Evolutionary conservation across 1,284 basidiomycete genomes (phyloP).

Genomic region (Papiliotrema terrestris): DNA sequence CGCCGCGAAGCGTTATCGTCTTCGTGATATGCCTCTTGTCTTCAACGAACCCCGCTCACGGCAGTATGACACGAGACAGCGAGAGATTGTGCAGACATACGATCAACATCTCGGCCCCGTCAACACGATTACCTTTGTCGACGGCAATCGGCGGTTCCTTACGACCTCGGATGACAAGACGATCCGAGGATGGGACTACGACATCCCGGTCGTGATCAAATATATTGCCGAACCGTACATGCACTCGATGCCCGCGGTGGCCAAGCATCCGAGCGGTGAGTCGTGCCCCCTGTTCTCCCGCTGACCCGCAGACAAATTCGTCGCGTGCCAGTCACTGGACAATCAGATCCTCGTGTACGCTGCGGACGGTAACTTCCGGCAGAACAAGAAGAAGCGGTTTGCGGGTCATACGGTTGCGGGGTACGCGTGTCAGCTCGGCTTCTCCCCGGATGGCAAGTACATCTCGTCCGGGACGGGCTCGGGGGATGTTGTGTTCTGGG

Average conservation of each 20-base stretch:
- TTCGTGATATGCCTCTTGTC: too few species aligned
- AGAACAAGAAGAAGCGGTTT: constrained; percentile 97
- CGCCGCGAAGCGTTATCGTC: too few species aligned
- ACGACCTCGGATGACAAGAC: constrained; percentile 99
- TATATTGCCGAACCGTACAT: constrained; percentile 99
- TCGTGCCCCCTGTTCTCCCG: constrained; percentile 20
- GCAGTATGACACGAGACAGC: constrained; percentile 89
- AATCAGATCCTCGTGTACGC: constrained; percentile 97
- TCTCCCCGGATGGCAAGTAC: constrained; percentile 94
- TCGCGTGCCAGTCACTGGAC: constrained; percentile 95
- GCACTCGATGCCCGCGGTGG: constrained; percentile 99
- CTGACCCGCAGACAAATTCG: constrained; percentile 72
- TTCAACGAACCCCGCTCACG: neutral
- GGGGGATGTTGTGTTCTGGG: constrained; percentile 97
- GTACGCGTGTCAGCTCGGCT: constrained; percentile 93
- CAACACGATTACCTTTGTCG: constrained; percentile 96
- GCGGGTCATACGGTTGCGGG: constrained; percentile 94
- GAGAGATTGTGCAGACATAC: constrained; percentile 96
- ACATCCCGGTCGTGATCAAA: constrained; percentile 98
- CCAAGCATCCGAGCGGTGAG: constrained; percentile 87
- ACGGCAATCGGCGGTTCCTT: constrained; percentile 93
- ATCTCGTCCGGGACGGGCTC: constrained; percentile 92
- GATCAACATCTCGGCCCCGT: constrained; percentile 97
- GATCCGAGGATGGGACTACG: constrained; percentile 97
- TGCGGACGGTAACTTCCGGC: constrained; percentile 87